These are phyloP conservation scores for Cytospora mali DNA, from an alignment of 2,329 filamentous ascomycete genomes.

Conservation along the genomic window DNA sequence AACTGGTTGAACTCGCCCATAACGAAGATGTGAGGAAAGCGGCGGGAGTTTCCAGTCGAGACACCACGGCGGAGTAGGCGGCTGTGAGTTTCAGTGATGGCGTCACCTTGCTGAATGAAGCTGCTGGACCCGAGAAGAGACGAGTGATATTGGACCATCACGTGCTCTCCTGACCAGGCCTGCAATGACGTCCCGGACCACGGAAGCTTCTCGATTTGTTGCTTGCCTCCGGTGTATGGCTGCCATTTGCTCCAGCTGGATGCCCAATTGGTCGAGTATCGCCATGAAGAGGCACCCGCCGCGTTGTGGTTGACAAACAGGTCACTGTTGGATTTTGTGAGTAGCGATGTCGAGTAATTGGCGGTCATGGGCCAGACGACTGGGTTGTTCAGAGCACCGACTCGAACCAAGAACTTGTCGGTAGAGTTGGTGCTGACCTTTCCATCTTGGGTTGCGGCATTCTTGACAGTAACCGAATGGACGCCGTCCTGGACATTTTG, in stretches of 20 bases:
- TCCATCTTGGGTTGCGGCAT: conserved; percentile 48
- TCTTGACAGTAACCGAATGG: conserved; percentile 59
- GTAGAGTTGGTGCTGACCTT: conserved; percentile 52
- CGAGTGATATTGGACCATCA: conserved; percentile 66
- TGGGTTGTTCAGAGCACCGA: conserved; percentile 60
- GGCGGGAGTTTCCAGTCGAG: conserved; percentile 37
- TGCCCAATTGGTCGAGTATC: conserved; percentile 65
- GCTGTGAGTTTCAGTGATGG: conserved; percentile 28
- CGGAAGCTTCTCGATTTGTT: conserved; percentile 48
- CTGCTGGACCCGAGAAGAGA: conserved; percentile 59
- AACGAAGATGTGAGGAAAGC: conserved; percentile 64
- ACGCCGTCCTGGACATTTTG: conserved; percentile 62
- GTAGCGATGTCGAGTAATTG: conserved; percentile 60
- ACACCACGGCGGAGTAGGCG: conserved; percentile 10
- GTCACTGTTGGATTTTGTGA: conserved; percentile 44
- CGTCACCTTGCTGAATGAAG: conserved; percentile 63
- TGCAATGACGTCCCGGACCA: conserved; percentile 64
- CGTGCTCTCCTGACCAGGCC: conserved; percentile 62
- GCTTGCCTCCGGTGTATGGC: conserved; percentile 54
- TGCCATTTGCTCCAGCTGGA: conserved; percentile 61
- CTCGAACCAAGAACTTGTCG: conserved; percentile 63
- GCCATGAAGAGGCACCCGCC: conserved; percentile 62
- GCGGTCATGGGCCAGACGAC: conserved; percentile 58
- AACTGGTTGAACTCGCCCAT: conserved; percentile 66
- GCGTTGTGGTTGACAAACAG: conserved; percentile 59